A percentile compares a stretch with the other conserved stretches of the same genome.
phyloP scores from a whole-genome alignment of 2,329 filamentous ascomycete species.

The Boeremia lycopersici region DNA sequence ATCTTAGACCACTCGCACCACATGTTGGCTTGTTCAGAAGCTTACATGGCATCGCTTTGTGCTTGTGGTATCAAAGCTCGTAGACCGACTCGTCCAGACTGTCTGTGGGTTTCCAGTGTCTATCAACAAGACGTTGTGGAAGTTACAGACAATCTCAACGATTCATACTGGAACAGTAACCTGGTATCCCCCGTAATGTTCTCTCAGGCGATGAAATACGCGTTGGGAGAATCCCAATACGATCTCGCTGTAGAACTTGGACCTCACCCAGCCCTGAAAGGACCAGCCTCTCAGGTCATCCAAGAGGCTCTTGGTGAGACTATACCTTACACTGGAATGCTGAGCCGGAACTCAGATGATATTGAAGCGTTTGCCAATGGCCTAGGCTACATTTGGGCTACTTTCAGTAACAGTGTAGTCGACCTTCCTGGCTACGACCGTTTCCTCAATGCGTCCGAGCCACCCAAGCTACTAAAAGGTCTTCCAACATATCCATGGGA shows the following conservation, averaged over 20 bases:
- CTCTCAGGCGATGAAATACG: slow-evolving; percentile 46
- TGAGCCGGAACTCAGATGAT: slow-evolving; percentile 30
- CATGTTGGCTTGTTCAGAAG: slow-evolving; percentile 36
- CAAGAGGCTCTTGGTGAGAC: slow-evolving; percentile 5
- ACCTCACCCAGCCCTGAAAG: slow-evolving; percentile 54
- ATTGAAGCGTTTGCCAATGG: slow-evolving; percentile 23
- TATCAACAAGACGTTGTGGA: slow-evolving; percentile 19
- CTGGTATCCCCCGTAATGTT: slow-evolving; percentile 47
- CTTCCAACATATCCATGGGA: slow-evolving; percentile 41
- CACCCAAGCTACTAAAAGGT: background rate
- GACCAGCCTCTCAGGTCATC: slow-evolving; percentile 48
- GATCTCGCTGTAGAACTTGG: slow-evolving; percentile 54
- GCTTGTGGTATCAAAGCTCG: background rate
- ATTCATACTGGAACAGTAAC: slow-evolving; percentile 55
- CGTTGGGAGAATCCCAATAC: slow-evolving; percentile 34
- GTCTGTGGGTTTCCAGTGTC: slow-evolving; percentile 13
- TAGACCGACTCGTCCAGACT: background rate
- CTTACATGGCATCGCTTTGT: slow-evolving; percentile 16
- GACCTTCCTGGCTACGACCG: background rate
- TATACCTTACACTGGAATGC: slow-evolving; percentile 26
- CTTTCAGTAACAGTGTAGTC: background rate
- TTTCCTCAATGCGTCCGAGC: background rate
- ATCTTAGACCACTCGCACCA: slow-evolving; percentile 55
- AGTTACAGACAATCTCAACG: background rate
- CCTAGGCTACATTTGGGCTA: slow-evolving; percentile 15